Base-by-base conservation (phyloP, 2,329 filamentous ascomycete genomes). In the Alternaria ethzedia region DNA sequence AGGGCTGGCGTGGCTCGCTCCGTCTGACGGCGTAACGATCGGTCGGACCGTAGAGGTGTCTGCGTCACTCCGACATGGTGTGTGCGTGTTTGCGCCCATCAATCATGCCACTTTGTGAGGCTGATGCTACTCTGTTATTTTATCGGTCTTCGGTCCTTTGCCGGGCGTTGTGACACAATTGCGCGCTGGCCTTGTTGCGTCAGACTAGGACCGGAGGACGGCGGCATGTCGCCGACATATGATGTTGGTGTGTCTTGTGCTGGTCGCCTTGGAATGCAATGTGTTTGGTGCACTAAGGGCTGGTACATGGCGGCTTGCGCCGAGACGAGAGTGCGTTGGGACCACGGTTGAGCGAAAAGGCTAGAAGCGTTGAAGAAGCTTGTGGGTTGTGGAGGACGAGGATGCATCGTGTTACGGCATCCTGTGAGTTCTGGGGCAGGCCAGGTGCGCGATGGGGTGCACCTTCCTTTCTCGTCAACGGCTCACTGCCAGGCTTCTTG, bases 311-410 rank as follows among this genome's bases (percentile, higher is more conserved):
- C 47, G 56, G 50, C 44, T 58, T 64, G 61, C 59, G 59, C 61
- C 59, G 64, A 65, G 28, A 63, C 57, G 54, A 52, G 46, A 17
- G 44, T 28, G 41, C n/a, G 47, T 50, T 52, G 49, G 30, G 49
- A 41, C 51, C 36, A 52, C 46, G 36, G 28, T 50, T 30, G 47
- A 36, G 50, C 47, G 15, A 57, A 32, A 57, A 32, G 32, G 47
- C 58, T 61, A 61, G 55, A 61, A 55, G 61, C 57, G 63, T 66
- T 61, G 60, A 60, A 68, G 56, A 56, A 54, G 59, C 47, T 50
- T 61, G 54, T 41, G 46, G 54, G 36, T 30, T 32, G 46, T 26
- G 46, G 36, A 41, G 20, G 47, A 17, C 20, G 43, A 41, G 52
- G 41, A 32, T 51, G 63, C 32, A 60, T 25, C 21, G 36, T 51